Conservation (phyloP, 108 stramenopile genomes). For the Seminavis robusta region DNA sequence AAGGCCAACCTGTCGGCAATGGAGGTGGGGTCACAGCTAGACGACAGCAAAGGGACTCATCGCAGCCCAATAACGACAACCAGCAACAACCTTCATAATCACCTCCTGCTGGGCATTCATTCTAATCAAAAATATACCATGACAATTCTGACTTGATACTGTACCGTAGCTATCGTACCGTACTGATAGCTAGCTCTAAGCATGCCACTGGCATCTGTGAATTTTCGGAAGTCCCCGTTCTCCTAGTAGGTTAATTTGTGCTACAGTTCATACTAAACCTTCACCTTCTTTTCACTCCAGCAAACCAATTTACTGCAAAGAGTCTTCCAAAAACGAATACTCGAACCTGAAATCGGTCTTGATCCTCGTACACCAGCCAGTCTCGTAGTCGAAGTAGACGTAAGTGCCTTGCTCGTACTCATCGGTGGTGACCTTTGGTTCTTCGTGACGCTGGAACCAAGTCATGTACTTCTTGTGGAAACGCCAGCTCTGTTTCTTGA, state of each 20-base stretch:
- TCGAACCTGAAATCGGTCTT: constrained; percentile 97
- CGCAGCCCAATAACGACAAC: too few relatives aligned
- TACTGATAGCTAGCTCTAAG: too few relatives aligned
- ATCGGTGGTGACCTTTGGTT: constrained; percentile 94
- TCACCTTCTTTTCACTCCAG: too few relatives aligned
- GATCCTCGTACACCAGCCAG: constrained; percentile 97
- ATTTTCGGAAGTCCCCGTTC: too few relatives aligned
- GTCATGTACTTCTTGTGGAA: constrained; percentile 99
- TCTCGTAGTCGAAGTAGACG: constrained; percentile 99
- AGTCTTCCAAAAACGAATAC: constrained; percentile 95
- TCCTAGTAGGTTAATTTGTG: too few relatives aligned
- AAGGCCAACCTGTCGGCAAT: constrained; percentile 45
- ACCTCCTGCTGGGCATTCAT: too few relatives aligned
- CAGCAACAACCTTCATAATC: too few relatives aligned
- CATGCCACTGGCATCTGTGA: too few relatives aligned
- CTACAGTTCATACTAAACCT: too few relatives aligned
- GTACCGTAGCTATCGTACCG: too few relatives aligned
- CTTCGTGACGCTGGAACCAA: constrained; percentile 99
- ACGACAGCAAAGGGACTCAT: constrained; percentile 36
- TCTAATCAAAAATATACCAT: too few relatives aligned
- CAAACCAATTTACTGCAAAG: constrained; percentile 68
- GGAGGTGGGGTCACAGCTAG: constrained; percentile 65
- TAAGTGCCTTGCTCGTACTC: constrained; percentile 99
- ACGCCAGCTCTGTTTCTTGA: constrained; percentile 98
- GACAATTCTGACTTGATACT: too few relatives aligned